phyloP scores from a whole-genome alignment of 495 filamentous ascomycete genomes.

The Aspergillus carlsbadensis region DNA sequence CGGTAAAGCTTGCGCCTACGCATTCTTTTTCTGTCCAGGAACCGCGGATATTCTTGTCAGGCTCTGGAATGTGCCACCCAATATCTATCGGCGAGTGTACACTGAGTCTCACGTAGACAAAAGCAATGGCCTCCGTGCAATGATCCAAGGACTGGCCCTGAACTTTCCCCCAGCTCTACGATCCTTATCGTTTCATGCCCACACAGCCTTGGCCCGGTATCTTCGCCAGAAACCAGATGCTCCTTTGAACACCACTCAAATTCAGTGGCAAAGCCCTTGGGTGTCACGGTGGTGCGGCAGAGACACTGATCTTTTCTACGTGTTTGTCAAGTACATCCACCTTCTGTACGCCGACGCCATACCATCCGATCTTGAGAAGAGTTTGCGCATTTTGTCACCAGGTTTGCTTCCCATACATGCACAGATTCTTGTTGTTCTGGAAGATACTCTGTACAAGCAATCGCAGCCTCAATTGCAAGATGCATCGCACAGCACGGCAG shows the following conservation, averaged over 20 bases:
- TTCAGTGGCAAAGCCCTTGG: constrained; percentile 88
- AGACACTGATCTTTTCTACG: constrained; percentile 90
- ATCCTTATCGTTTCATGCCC: constrained; percentile 68
- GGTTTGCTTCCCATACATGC: constrained; percentile 82
- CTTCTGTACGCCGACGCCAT: constrained; percentile 80
- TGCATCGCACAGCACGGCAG: constrained; percentile 53
- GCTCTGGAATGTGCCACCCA: constrained; percentile 71
- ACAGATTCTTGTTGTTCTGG: constrained; percentile 78
- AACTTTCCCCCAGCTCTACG: constrained; percentile 74
- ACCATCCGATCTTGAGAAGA: constrained; percentile 62
- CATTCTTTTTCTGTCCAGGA: constrained; percentile 92
- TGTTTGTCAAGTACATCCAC: constrained; percentile 91
- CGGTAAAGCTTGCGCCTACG: constrained; percentile 91
- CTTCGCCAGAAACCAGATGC: constrained; percentile 66
- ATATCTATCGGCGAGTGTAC: constrained; percentile 66
- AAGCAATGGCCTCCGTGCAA: constrained; percentile 33
- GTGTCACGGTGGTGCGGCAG: constrained; percentile 80
- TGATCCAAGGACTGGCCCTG: constrained; percentile 56
- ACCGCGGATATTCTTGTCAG: constrained; percentile 83
- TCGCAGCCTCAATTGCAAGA: constrained; percentile 51
- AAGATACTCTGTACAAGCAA: constrained; percentile 79
- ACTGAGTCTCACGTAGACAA: constrained; percentile 59
- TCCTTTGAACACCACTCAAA: constrained; percentile 67
- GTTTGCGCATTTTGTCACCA: constrained; percentile 64
- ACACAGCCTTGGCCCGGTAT: constrained; percentile 58